A percentile compares a stretch with the other conserved stretches of the same genome.
Conservation (phyloP, 805 yeast genomes). For the Isabelozyma heimii region DNA sequence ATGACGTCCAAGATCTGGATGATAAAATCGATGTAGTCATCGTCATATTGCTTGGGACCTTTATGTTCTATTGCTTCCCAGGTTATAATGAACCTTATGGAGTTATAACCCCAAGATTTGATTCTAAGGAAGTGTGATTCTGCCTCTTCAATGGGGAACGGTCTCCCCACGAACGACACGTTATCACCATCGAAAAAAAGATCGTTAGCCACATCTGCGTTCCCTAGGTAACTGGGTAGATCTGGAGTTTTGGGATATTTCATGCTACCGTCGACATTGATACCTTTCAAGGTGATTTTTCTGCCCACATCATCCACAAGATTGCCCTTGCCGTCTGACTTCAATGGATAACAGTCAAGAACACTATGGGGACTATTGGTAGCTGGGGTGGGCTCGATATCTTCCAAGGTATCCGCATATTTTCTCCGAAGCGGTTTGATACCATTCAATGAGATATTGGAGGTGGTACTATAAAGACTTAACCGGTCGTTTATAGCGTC, state of each 20-base stretch:
- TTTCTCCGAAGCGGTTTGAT: slow-evolving; percentile 25
- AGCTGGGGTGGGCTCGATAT: slow-evolving; percentile 10
- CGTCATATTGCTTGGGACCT: slow-evolving; percentile 84
- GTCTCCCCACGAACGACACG: slow-evolving; percentile 81
- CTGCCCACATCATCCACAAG: slow-evolving; percentile 60
- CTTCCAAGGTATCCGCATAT: slow-evolving; percentile 12
- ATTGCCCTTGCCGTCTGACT: slow-evolving; percentile 43
- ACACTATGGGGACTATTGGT: slow-evolving; percentile 5
- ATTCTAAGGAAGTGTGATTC: slow-evolving; percentile 65
- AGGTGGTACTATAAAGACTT: slow-evolving; percentile 24
- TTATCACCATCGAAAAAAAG: slow-evolving; percentile 67
- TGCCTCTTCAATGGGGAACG: slow-evolving; percentile 75
- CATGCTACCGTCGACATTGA: slow-evolving; percentile 73
- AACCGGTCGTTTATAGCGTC: slow-evolving; percentile 31
- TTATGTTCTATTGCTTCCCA: slow-evolving; percentile 93
- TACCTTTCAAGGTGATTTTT: slow-evolving; percentile 67
- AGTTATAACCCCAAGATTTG: slow-evolving; percentile 79
- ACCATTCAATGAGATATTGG: slow-evolving; percentile 23
- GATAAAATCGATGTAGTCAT: slow-evolving; percentile 69
- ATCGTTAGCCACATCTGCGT: slow-evolving; percentile 31
- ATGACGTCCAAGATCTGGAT: slow-evolving; percentile 58
- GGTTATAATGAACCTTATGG: slow-evolving; percentile 70
- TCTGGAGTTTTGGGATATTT: slow-evolving; percentile 66
- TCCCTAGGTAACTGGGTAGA: slow-evolving; percentile 40
- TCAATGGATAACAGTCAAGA: slow-evolving; percentile 18